Base-by-base conservation (phyloP, 257 asterid genomes). In the Ajuga chamaepitys region DNA sequence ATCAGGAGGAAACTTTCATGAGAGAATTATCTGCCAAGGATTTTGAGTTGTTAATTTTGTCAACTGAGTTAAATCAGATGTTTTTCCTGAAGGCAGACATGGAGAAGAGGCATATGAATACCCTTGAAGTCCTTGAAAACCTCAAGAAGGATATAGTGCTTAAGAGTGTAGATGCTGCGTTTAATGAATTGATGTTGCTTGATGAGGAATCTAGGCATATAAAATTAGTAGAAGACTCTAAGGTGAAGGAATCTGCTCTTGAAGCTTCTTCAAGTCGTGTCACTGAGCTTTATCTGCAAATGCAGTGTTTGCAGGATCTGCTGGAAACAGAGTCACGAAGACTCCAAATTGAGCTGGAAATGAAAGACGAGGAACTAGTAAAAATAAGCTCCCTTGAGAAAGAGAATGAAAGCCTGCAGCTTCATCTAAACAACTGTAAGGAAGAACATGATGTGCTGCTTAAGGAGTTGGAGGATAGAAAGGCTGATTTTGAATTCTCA, bases 201-300 rank as follows among this genome's bases (percentile, higher is more conserved):
- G 97, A 85, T 51, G 52, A 64, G 79, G 95, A 88, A 75, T 62
- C 82, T 21, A 72, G 73, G 76, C 69, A 66, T 48, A 78, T 58
- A 58, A 71, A 78, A 40, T 58, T 86, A 78, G 51, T 72, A 22
- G 91, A 77, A 73, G 86, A 82, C 52, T 57, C 80, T 58, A 71
- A 80, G 77, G 58, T 32, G 80, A 79, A 83, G 76, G 90, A 88
- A 73, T 68, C 81, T 57, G 83, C 81, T 75, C 86, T 86, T 50
- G 85, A 78, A 70, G 52, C 67, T 57, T 82, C 91, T 68, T 77
- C 83, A 46, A 64, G 78, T 50, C 77, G 51, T 53, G 67, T 82
- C 69, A 74, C 80, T 38, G 74, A 75, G 74, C 86, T 86, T 63
- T 68, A 70, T 71, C 80, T 74, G 58, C 82, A 87, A 78, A 82